Evolutionary conservation across 768 basidiomycete genomes (phyloP), one percentile per base, ranked within the genome.

Genomic region (Podaxis sp.): DNA sequence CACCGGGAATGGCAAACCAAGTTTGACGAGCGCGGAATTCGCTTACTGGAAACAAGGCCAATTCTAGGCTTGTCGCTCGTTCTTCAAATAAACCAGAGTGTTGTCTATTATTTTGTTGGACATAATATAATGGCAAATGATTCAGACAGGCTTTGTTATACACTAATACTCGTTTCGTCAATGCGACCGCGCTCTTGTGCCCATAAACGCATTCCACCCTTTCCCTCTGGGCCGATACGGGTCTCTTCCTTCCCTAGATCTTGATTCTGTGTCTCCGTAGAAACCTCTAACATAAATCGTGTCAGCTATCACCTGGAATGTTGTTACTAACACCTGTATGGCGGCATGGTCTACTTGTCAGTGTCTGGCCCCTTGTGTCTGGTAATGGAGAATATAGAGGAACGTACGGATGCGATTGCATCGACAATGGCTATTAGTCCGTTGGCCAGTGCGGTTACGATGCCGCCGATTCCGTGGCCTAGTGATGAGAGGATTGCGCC

Each of bases 231-330:
- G 44, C 44, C 19, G 44, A 19, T 46, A 46, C 5, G 44, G 44
- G 7, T 46, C 44, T n/a, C 44, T 46, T 46, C 17, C 19, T 9
- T 33, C 33, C 15, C 44, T 17, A 6, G 44, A 17, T 19, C 7
- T 46, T 19, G 44, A 46, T 46, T 46, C 44, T 46, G 44, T 46
- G n/a, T 46, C 44, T 46, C 44, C 44, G 19, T 46, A 46, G 66
- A 70, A 79, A 70, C 82, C 84, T 65, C 78, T 71, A 68, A 82
- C 84, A 68, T 82, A 84, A 1, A 84, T 73, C 44, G 83, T 82
- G 65, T 83, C 88, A 53, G 75, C 64, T 61, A 90, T 85, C 40
- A 87, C 69, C 67, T 89, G 79, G 67, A 87, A 84, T 61, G 88
- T 88, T 0, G 86, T 83, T 9, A 87, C 84, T 52, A 89, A 77